Conservation (phyloP, 345 rosid species). For the Mercurialis annua region DNA sequence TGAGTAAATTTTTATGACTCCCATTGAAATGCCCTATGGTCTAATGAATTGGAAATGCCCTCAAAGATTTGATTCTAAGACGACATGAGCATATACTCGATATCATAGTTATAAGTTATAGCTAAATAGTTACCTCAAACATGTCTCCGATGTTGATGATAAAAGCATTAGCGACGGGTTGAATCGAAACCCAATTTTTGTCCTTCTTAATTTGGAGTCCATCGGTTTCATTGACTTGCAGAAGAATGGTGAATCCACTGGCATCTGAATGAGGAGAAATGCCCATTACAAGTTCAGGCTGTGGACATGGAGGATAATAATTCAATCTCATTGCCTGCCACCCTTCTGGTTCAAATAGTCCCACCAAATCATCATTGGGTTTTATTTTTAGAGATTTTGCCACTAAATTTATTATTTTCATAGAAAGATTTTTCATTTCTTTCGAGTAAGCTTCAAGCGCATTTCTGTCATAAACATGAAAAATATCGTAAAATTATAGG, state of each 20-base stretch:
- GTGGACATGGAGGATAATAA: constrained; percentile 28
- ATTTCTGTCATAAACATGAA: too few relatives aligned
- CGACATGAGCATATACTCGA: too few relatives aligned
- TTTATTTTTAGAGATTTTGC: constrained; percentile 23
- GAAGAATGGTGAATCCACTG: constrained; percentile 21
- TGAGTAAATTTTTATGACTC: too few relatives aligned
- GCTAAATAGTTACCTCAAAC: constrained; percentile 17
- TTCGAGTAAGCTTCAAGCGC: constrained; percentile 20
- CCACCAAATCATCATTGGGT: constrained; percentile 12
- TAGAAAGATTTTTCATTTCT: constrained; percentile 2
- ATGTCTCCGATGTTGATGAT: constrained; percentile 29
- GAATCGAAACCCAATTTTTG: constrained; percentile 27
- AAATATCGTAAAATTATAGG: too few relatives aligned
- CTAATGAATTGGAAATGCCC: too few relatives aligned
- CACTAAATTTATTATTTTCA: constrained; percentile 8
- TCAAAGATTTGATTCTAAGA: too few relatives aligned
- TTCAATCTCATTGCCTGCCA: constrained; percentile 28
- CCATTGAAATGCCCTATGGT: too few relatives aligned
- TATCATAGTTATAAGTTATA: too few relatives aligned
- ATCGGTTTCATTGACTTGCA: constrained; percentile 23
- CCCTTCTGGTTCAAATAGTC: constrained; percentile 15
- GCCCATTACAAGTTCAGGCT: constrained; percentile 25
- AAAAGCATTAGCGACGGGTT: constrained; percentile 29
- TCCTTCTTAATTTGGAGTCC: constrained; percentile 32
- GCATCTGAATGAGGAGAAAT: constrained; percentile 28